Conservation (phyloP, 2,329 filamentous ascomycete species). For the Waltergamsia citrina region DNA sequence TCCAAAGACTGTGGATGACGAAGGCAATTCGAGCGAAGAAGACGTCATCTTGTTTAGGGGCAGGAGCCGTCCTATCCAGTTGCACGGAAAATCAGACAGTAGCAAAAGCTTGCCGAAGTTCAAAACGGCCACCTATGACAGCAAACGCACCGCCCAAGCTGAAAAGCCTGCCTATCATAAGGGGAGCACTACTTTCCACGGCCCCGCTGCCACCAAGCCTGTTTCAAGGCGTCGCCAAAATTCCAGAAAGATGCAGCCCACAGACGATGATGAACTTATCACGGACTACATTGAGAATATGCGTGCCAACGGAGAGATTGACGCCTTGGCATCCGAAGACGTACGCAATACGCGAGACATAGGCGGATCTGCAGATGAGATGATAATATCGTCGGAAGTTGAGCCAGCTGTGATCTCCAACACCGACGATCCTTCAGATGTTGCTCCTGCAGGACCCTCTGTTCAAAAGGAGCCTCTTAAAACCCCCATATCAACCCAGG, state of each 20-base stretch:
- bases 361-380: slow-evolving; percentile 12
- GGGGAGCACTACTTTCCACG: no score
- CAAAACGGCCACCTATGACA: background rate
- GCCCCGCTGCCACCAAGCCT: no score
- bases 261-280: slow-evolving; percentile 48
- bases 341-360: slow-evolving; percentile 31
- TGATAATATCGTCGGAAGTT: background rate
- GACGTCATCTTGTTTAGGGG: slow-evolving; percentile 64
- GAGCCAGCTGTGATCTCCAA: background rate
- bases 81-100: slow-evolving; percentile 19
- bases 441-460: no score
- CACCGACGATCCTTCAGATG: no score
- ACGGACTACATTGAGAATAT: slow-evolving; percentile 67
- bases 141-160: no score
- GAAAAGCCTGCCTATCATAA: no score
- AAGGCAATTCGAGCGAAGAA: slow-evolving; percentile 47
- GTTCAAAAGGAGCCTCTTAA: no score
- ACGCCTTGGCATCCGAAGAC: slow-evolving; percentile 54
- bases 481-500: no score
- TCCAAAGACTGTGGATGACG: slow-evolving; percentile 11
- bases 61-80: no score
- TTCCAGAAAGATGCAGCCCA: no score
- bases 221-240: no score
- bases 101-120: slow-evolving; percentile 3
- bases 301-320: slow-evolving; percentile 38